Evolutionary conservation across 306 rosid genomes (phyloP).

Genomic region (Albizia julibrissin): DNA sequence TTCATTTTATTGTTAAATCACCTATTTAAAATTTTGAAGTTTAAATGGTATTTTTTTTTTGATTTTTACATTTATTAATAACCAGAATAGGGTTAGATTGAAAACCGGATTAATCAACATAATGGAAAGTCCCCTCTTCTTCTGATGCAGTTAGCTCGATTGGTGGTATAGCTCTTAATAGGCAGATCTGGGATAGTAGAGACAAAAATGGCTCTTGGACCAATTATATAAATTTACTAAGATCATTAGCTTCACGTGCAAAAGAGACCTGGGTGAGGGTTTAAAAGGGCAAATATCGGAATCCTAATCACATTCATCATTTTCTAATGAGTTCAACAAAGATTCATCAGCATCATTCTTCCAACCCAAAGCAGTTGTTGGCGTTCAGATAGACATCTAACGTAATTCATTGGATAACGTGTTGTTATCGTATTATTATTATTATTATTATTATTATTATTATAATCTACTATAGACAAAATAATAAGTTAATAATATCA

Average conservation of each 20-base stretch:
- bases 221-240: too few relatives aligned
- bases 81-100: too few relatives aligned
- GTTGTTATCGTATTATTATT: neutral
- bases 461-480: neutral
- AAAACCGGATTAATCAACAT: too few relatives aligned
- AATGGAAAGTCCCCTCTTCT: too few relatives aligned
- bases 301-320: conserved; percentile 25
- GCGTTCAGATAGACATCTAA: neutral
- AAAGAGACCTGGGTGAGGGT: neutral
- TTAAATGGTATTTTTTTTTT: too few relatives aligned
- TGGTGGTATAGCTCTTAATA: too few relatives aligned
- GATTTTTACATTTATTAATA: too few relatives aligned
- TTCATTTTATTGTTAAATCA: too few relatives aligned
- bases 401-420: neutral
- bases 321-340: conserved; percentile 13
- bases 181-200: too few relatives aligned
- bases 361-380: neutral
- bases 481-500: neutral
- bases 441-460: neutral
- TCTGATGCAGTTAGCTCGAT: too few relatives aligned
- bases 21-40: too few relatives aligned
- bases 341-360: neutral
- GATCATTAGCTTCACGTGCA: neutral
- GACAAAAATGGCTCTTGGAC: too few relatives aligned
- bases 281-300: neutral